phyloP scores from a whole-genome alignment of 768 basidiomycete genomes.

The Mycena kentingensis region DNA sequence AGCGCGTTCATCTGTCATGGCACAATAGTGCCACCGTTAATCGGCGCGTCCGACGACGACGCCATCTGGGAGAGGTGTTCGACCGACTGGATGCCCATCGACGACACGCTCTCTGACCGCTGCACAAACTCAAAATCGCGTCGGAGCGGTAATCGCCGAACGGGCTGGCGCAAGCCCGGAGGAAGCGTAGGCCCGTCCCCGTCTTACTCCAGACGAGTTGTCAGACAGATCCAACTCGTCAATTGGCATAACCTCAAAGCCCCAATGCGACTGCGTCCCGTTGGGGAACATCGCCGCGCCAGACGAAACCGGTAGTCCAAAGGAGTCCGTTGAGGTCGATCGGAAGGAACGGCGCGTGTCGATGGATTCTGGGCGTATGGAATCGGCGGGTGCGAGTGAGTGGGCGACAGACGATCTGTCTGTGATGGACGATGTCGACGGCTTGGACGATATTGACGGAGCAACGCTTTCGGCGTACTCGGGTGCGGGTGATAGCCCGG shows the following conservation, averaged over 20 bases:
- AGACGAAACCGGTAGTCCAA: conserved; percentile 43
- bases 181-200: conserved; percentile 41
- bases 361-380: conserved; percentile 1
- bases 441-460: conserved; percentile 1
- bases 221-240: conserved; percentile 84
- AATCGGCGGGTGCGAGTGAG: conserved; percentile 5
- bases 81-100: conserved; percentile 71
- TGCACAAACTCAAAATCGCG: conserved; percentile 82
- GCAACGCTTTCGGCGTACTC: too few species aligned
- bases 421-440: background rate
- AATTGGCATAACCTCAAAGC: conserved; percentile 72
- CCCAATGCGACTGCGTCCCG: conserved; percentile 49
- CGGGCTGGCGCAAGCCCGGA: conserved; percentile 55
- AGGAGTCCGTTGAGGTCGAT: conserved; percentile 53
- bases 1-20: conserved; percentile 83
- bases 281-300: conserved; percentile 41
- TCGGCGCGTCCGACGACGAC: conserved; percentile 36
- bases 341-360: too few species aligned
- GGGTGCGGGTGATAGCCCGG: too few species aligned
- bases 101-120: conserved; percentile 71
- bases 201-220: conserved; percentile 61
- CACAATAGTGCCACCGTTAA: conserved; percentile 54
- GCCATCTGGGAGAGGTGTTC: conserved; percentile 45
- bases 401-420: background rate
- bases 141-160: conserved; percentile 67